Evolutionary conservation across 148 eudicot species (phyloP), one percentile per base, ranked within the genome.

Genomic region (Silene latifolia): DNA sequence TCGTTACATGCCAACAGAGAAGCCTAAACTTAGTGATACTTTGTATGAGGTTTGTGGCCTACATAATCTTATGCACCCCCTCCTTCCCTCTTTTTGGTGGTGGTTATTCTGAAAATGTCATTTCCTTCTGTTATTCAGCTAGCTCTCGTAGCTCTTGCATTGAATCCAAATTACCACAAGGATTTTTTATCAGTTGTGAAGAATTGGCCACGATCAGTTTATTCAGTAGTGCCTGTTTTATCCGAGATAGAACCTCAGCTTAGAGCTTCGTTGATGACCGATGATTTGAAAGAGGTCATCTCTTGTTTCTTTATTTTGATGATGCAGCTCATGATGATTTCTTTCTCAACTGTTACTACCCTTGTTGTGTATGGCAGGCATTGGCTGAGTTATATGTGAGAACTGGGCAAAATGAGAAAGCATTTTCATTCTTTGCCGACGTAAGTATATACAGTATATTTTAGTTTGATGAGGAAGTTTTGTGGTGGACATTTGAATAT

Each of bases 231-330:
- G 74, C 86, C 92, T 57, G 87, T 92, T 67, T 88, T 94, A 57
- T 85, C 98, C 44, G 93, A 90, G 48, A 90, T 94, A 76, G 98
- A 94, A 77, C 93, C 97, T 67, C 98, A 86, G 79, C 87, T 90
- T 74, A 90, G 88, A 89, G 90, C 96, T 70, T 87, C 93, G 23
- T 80, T 88, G 58, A 78, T 86, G 85, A 92, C 92, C 68, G 96
- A 94, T 74, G 77, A 82, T 24, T 87, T 94, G 73, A 94, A 90
- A 85, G 97, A 94, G 96, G 98, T 94, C 71, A 69, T 63, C 11
- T 63, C 14, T 39, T 62, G 59, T 23, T 59, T 44, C 10, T 68
- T 75, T 21, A 47, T 21, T 62, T 67, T 71, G 71, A 73, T 71
- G 23, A 21, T 59, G n/a, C 27, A 29, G 15, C 48, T 56, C 73